Evolutionary conservation across 345 rosid genomes (phyloP).

Genomic region (Gossypium raimondii): DNA sequence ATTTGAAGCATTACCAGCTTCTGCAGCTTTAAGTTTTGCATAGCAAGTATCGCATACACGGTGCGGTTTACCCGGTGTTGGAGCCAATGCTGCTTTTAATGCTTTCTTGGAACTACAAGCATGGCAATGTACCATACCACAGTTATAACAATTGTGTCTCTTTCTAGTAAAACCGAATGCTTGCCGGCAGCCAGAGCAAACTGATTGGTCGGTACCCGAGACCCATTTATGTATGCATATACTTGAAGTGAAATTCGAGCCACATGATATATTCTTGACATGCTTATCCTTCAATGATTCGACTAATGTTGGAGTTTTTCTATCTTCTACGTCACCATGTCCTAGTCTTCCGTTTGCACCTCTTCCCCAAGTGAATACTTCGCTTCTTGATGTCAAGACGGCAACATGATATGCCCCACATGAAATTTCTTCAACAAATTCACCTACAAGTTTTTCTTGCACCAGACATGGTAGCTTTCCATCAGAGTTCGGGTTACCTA

Average conservation of each 20-base stretch:
- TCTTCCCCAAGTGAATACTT: constrained; percentile 94
- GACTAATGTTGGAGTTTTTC: constrained; percentile 66
- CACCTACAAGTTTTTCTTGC: constrained; percentile 84
- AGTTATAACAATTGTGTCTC: constrained; percentile 90
- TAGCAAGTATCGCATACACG: constrained; percentile 93
- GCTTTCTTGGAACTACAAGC: constrained; percentile 96
- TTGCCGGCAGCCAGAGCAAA: constrained; percentile 89
- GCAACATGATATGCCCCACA: constrained; percentile 90
- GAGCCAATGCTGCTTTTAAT: constrained; percentile 88
- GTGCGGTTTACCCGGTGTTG: constrained; percentile 97
- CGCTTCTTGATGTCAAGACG: constrained; percentile 83
- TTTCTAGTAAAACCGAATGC: constrained; percentile 93
- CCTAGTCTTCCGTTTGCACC: constrained; percentile 88
- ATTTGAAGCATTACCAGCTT: constrained; percentile 36
- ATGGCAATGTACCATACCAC: constrained; percentile 93
- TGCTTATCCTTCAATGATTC: constrained; percentile 80
- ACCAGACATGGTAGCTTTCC: constrained; percentile 77
- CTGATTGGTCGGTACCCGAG: constrained; percentile 87
- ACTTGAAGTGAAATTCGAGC: constrained; percentile 83
- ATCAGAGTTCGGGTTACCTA: constrained; percentile 60
- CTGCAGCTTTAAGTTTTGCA: constrained; percentile 76
- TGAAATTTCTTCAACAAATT: constrained; percentile 87
- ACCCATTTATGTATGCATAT: constrained; percentile 97
- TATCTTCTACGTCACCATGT: constrained; percentile 79
- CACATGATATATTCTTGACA: constrained; percentile 89